A percentile compares a stretch with the other conserved stretches of the same genome.
phyloP scores from a whole-genome alignment of 2,329 filamentous ascomycete species.

The Hypoxylon sp. region DNA sequence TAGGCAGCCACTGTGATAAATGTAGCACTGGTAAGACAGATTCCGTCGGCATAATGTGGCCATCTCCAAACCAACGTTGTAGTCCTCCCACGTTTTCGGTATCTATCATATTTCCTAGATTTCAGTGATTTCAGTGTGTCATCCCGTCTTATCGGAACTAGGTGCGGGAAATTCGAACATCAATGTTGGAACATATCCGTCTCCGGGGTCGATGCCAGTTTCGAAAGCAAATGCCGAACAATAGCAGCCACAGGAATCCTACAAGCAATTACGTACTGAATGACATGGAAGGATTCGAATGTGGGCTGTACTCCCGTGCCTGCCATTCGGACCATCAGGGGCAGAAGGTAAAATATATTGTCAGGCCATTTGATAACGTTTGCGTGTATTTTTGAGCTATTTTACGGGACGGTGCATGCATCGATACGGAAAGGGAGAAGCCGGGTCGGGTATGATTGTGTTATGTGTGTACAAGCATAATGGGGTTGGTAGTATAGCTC shows the following conservation, averaged over 20 bases:
- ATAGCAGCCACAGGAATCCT: neutral
- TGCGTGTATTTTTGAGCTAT: slow-evolving; percentile 27
- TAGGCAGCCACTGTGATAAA: neutral
- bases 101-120: slow-evolving; percentile 15
- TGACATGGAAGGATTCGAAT: slow-evolving; percentile 6
- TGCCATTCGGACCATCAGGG: neutral
- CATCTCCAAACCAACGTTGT: slow-evolving; percentile 26
- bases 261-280: slow-evolving; percentile 1
- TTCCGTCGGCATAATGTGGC: slow-evolving; percentile 25
- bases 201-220: neutral
- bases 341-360: slow-evolving; percentile 22
- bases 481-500: slow-evolving; percentile 16
- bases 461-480: slow-evolving; percentile 7
- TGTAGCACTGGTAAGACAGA: slow-evolving; percentile 37
- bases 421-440: slow-evolving; percentile 25
- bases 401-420: slow-evolving; percentile 36
- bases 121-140: slow-evolving; percentile 9
- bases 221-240: neutral
- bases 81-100: slow-evolving; percentile 30
- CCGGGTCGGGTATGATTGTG: slow-evolving; percentile 21
- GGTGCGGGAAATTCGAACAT: slow-evolving; percentile 12
- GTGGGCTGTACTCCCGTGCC: slow-evolving; percentile 1
- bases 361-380: slow-evolving; percentile 37
- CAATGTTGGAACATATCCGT: neutral
- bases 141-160: slow-evolving; percentile 24